Percentiles rank a stretch among this genome's conserved stretches.
Evolutionary conservation across 2,329 filamentous ascomycete species (phyloP).

Genomic region (Botrytis pseudocinerea): DNA sequence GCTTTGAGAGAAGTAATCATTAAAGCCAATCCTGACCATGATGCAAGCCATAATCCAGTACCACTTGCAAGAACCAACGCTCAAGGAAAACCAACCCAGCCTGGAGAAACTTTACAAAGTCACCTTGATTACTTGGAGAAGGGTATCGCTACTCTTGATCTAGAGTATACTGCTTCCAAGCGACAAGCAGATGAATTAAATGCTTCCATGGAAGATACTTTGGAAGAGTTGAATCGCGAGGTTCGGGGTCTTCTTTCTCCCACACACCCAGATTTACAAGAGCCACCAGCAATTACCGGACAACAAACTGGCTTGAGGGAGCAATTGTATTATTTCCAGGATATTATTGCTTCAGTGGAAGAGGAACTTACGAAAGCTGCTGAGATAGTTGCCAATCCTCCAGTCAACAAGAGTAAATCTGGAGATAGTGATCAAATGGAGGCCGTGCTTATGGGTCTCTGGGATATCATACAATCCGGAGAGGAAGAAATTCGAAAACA

Average conservation of each 20-base stretch:
- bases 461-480: constrained; percentile 51
- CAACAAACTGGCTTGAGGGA: constrained; percentile 60
- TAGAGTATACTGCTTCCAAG: constrained; percentile 48
- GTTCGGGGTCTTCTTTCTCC: constrained; percentile 59
- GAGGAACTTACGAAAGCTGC: constrained; percentile 34
- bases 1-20: constrained; percentile 68
- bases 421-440: constrained; percentile 57
- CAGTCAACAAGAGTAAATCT: constrained; percentile 35
- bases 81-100: constrained; percentile 43
- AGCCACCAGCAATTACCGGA: constrained; percentile 58
- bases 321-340: constrained; percentile 68
- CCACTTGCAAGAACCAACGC: constrained; percentile 46
- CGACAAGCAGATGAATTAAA: constrained; percentile 32
- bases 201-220: constrained; percentile 48
- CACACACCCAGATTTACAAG: constrained; percentile 51
- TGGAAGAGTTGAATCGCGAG: constrained; percentile 64
- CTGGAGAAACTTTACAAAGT: constrained; percentile 50
- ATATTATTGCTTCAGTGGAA: constrained; percentile 55
- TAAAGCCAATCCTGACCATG: constrained; percentile 55
- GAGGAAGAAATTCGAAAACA: constrained; percentile 57
- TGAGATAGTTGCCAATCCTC: constrained; percentile 25
- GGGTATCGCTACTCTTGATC: constrained; percentile 60
- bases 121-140: constrained; percentile 73
- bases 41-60: constrained; percentile 30
- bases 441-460: constrained; percentile 51